Percentiles rank a stretch among this genome's conserved stretches.
These are phyloP conservation scores for Ceratocystis huliohia DNA, from an alignment of 2,329 filamentous ascomycete species.

Conservation along the genomic window DNA sequence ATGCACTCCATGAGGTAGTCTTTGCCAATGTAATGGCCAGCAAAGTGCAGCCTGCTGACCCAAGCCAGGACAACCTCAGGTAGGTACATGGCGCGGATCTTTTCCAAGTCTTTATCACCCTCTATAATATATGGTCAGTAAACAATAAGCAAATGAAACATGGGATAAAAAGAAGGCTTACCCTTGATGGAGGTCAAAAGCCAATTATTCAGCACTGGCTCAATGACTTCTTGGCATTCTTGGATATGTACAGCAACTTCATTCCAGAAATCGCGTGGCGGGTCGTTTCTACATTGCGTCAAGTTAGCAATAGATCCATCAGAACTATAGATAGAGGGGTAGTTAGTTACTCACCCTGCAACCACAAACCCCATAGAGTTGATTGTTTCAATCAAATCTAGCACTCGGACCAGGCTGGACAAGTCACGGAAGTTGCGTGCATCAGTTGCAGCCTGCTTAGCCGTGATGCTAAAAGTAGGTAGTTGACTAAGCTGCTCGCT, in stretches of 20 bases:
- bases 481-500: conserved; percentile 24
- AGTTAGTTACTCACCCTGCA: conserved; percentile 35
- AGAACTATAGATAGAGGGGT: not conserved
- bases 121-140: conserved; percentile 28
- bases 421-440: conserved; percentile 55
- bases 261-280: conserved; percentile 39
- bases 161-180: conserved; percentile 28
- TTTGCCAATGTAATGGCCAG: conserved; percentile 59
- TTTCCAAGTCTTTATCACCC: conserved; percentile 48
- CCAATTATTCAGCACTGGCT: conserved; percentile 53
- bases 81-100: conserved; percentile 64
- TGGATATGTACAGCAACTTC: conserved; percentile 44
- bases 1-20: conserved; percentile 73
- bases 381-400: conserved; percentile 57
- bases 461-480: conserved; percentile 24
- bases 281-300: conserved; percentile 25
- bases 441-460: conserved; percentile 37
- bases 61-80: conserved; percentile 79
- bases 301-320: not conserved
- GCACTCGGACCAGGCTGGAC: conserved; percentile 50
- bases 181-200: conserved; percentile 43
- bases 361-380: conserved; percentile 42
- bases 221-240: conserved; percentile 42
- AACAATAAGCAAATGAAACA: not conserved
- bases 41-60: conserved; percentile 66